phyloP scores from a whole-genome alignment of 768 basidiomycete genomes.

The Mrakia frigida region DNA sequence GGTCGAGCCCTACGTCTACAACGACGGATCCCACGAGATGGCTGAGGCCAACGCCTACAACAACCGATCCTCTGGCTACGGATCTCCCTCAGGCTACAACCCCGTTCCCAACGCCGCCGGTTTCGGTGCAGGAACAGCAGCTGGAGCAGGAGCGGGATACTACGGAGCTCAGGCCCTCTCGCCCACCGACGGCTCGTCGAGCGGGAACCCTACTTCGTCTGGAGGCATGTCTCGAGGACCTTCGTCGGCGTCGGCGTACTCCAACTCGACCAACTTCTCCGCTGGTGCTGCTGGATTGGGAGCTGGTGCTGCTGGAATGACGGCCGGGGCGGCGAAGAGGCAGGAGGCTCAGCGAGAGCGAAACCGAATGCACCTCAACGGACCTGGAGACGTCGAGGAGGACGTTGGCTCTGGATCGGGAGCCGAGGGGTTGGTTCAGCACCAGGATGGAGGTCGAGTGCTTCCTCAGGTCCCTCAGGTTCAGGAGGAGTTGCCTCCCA shows the following conservation, averaged over 20 bases:
- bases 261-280: slow-evolving; percentile 10
- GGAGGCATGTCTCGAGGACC: slow-evolving; percentile 24
- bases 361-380: slow-evolving; percentile 10
- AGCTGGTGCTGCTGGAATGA: slow-evolving; percentile 24
- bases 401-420: slow-evolving; percentile 9
- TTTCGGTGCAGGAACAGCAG: slow-evolving; percentile 10
- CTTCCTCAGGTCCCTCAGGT: background rate
- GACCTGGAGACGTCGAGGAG: slow-evolving; percentile 14
- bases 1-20: slow-evolving; percentile 31
- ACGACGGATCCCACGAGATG: slow-evolving; percentile 25
- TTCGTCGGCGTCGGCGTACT: slow-evolving; percentile 19
- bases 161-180: slow-evolving; percentile 9
- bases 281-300: background rate
- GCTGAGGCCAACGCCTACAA: slow-evolving; percentile 24
- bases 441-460: slow-evolving; percentile 28
- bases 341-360: slow-evolving; percentile 28
- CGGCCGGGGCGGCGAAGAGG: slow-evolving; percentile 30
- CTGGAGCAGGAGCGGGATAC: slow-evolving; percentile 18
- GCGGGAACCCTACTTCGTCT: background rate
- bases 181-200: background rate
- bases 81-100: slow-evolving; percentile 5
- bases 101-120: slow-evolving; percentile 13
- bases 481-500: slow-evolving; percentile 27
- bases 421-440: background rate
- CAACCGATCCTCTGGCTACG: background rate